Base-by-base conservation (phyloP, 768 basidiomycete species). In the Suillus clintonianus region DNA sequence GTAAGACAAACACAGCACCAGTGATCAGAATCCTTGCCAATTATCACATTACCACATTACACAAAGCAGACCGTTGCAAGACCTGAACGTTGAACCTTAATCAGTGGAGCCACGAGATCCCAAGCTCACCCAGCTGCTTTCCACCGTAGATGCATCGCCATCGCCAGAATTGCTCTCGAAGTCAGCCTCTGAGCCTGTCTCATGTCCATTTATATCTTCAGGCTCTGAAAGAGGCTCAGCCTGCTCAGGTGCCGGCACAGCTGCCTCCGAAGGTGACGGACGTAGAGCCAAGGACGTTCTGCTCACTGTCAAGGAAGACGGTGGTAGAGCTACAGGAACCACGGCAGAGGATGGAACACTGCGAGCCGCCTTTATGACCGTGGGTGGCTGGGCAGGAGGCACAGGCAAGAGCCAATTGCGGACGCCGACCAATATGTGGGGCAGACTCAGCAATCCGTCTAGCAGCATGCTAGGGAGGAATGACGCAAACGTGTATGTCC, bases 111-210 rank as follows among this genome's bases (percentile, higher is more conserved):
- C 69, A 43, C 64, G 72, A 10, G 71, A 62, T 43, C 70, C 71
- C 70, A 92, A 76, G 71, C 86, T 91, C 59, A 94, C 78, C 91
- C 91, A 94, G 66, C 89, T 91, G 56, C 85, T 81, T 42, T 78
- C 85, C 32, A 85, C 85, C 36, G 79, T 81, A 5, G 81, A 77
- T 14, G 68, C 74, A 63, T 83, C 86, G 3, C 82, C 79, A 62
- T 85, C 86, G 2, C 82, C 83, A 14, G 80, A 77, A 67, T 85
- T 87, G 68, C 88, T 88, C 74, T 91, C 90, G 13, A 85, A 80
- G 62, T 92, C 91, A 7, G 84, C 83, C 60, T 92, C 90, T 1
- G 89, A 90, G 50, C 78, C 81, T 22, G 79, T 77, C 61, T 87
- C 90, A 22, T 69, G 67, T 57, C 70, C 70, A 22, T 34, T 30